Evolutionary conservation across 2,329 filamentous ascomycete genomes (phyloP), one percentile per base, ranked within the genome.

Genomic region (Diplodia mutila): DNA sequence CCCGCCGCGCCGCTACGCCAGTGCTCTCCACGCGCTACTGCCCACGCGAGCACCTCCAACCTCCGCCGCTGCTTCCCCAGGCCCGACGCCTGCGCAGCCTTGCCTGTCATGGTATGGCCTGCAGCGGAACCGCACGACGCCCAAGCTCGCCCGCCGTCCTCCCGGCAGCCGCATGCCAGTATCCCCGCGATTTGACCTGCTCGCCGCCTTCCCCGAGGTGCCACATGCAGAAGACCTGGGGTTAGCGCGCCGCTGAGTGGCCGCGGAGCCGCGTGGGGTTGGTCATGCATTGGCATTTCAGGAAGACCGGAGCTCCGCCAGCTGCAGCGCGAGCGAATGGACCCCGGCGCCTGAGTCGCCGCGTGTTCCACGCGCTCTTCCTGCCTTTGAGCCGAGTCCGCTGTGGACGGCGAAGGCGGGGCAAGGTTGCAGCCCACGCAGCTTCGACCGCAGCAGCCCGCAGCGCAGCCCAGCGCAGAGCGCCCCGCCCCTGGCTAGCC

Each of bases 91-190:
- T 48, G 29, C 34, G 42, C 27, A 32, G 21, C 59, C 46, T 34
- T 51, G 59, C 59, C 59, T 16, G 46, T 29, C 46, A 5, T 12
- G 46, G 59, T 21, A 63, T 63, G 46, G 59, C 46, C n/a, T 63
- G 59, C 46, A 63, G 59, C 59, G 59, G 59, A 63, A 63, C 59
- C 59, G 59, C 59, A 63, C 59, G 42, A 63, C 59, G 59, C 57
- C 57, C 34, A 37, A 34, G 27, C 29, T 9, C 34, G 34, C 34
- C 34, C 34, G 34, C 34, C 34, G 34, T 14, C 18, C 32, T 46
- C 42, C 42, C 42, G 42, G 42, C 53, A 39, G 25, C 29, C 27
- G 39, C n/a, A 23, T 34, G 42, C 23, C 39, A n/a, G 37, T 8
- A 25, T 18, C 32, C 53, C 29, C n/a, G n/a, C 23, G 27, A 23